Conservation (phyloP, 2,329 filamentous ascomycete species). For the Pseudonectria foliicola region DNA sequence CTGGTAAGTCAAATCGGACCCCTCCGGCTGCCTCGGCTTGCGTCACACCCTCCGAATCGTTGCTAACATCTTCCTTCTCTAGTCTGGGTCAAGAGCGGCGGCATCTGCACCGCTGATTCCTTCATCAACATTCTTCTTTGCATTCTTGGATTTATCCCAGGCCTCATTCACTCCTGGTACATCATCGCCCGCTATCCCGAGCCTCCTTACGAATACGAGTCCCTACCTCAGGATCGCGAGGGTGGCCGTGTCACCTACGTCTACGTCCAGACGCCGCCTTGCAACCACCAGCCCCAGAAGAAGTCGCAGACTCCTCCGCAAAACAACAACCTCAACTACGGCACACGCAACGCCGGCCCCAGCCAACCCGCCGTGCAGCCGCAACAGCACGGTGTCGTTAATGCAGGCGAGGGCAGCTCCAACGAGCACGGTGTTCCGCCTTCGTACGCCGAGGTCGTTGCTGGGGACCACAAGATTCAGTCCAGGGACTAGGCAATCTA, state of each 20-base stretch:
- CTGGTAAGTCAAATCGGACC: conserved; percentile 41
- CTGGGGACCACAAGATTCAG: conserved; percentile 89
- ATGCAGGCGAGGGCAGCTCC: conserved; percentile 34
- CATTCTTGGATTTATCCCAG: conserved; percentile 70
- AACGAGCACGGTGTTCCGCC: conserved; percentile 56
- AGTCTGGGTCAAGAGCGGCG: conserved; percentile 97
- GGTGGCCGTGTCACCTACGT: conserved; percentile 66
- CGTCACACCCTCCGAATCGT: background rate
- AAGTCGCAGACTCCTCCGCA: conserved; percentile 24
- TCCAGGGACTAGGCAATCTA: conserved; percentile 20
- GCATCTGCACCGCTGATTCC: conserved; percentile 86
- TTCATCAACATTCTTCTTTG: conserved; percentile 93
- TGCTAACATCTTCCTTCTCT: conserved; percentile 16
- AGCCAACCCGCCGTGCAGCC: conserved; percentile 17
- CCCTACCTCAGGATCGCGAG: conserved; percentile 49
- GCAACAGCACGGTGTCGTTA: conserved; percentile 26
- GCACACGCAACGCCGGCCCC: conserved; percentile 27
- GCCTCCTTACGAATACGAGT: conserved; percentile 60
- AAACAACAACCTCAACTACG: conserved; percentile 40
- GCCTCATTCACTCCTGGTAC: conserved; percentile 94
- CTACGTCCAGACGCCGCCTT: conserved; percentile 52
- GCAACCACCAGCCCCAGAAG: conserved; percentile 27
- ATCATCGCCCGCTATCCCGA: conserved; percentile 91
- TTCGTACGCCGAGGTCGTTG: conserved; percentile 83
- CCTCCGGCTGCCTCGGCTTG: conserved; percentile 2